phyloP scores from a whole-genome alignment of 2,329 filamentous ascomycete genomes.

The Ascochyta rabiei region DNA sequence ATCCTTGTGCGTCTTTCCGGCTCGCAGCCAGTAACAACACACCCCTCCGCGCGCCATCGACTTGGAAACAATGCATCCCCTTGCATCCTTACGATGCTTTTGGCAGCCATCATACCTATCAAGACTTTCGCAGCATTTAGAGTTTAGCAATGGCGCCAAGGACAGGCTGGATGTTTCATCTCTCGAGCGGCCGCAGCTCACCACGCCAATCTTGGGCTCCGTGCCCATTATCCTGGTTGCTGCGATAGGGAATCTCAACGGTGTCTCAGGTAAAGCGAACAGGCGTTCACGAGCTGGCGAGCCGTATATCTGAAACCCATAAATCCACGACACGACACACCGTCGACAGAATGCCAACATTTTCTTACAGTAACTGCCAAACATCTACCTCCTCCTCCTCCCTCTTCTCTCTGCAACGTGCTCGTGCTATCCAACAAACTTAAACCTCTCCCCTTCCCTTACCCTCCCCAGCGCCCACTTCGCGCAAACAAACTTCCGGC shows the following conservation, averaged over 20 bases:
- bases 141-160: conserved; percentile 10
- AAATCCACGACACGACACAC: not conserved
- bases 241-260: not conserved
- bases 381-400: no score
- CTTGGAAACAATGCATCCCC: not conserved
- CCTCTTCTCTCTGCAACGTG: not conserved
- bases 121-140: not conserved
- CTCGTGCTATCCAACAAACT: no score
- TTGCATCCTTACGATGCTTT: not conserved
- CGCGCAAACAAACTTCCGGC: conserved; percentile 11
- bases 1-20: no score
- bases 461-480: not conserved
- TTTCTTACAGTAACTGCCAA: not conserved
- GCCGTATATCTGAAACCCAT: conserved; percentile 2
- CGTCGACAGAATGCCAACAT: no score
- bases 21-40: not conserved
- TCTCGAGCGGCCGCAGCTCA: not conserved
- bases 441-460: no score
- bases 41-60: not conserved
- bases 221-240: not conserved
- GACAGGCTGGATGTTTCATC: conserved; percentile 1
- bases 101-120: not conserved
- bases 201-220: not conserved
- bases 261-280: conserved; percentile 1
- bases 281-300: not conserved